Evolutionary conservation across 139 green algal species (phyloP).

Genomic region (Zygnema circumcarinatum): DNA sequence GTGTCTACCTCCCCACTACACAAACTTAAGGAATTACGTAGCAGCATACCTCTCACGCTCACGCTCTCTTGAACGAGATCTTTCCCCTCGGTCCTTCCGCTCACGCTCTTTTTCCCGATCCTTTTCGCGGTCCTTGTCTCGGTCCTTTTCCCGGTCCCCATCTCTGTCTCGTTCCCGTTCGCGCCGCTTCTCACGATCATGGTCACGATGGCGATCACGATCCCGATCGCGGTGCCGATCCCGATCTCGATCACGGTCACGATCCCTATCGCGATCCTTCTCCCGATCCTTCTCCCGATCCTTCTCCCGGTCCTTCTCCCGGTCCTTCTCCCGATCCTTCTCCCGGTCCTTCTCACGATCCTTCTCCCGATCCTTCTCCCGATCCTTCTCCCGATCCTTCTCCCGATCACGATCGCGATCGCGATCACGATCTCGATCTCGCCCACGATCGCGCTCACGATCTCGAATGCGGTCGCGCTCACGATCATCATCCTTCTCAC

Average conservation of each 20-base stretch:
- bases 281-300: conserved; percentile 30
- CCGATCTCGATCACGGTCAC: conserved; percentile 29
- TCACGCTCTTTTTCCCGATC: conserved; percentile 27
- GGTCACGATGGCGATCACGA: conserved; percentile 18
- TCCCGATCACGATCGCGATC: conserved; percentile 29
- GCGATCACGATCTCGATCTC: conserved; percentile 43
- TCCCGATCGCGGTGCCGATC: conserved; percentile 40
- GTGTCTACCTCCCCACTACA: not conserved
- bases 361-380: conserved; percentile 32
- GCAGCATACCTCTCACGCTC: conserved; percentile 16
- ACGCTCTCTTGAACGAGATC: conserved; percentile 18
- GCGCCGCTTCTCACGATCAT: conserved; percentile 14
- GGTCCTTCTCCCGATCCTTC: conserved; percentile 35
- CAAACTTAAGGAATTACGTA: not conserved
- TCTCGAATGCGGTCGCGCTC: conserved; percentile 35
- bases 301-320: conserved; percentile 33
- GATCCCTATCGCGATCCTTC: conserved; percentile 47
- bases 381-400: not conserved
- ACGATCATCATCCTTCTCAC: conserved; percentile 34
- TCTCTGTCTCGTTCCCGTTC: conserved; percentile 39
- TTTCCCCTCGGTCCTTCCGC: conserved; percentile 5
- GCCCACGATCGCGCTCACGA: conserved; percentile 23
- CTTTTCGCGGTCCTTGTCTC: conserved; percentile 33
- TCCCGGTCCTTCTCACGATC: conserved; percentile 32
- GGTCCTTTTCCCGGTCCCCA: conserved; percentile 24